Percentiles rank a stretch among this genome's conserved stretches.
These are phyloP conservation scores for Penicillium sp. DNA, from an alignment of 2,329 filamentous ascomycete species.

Conservation along the genomic window DNA sequence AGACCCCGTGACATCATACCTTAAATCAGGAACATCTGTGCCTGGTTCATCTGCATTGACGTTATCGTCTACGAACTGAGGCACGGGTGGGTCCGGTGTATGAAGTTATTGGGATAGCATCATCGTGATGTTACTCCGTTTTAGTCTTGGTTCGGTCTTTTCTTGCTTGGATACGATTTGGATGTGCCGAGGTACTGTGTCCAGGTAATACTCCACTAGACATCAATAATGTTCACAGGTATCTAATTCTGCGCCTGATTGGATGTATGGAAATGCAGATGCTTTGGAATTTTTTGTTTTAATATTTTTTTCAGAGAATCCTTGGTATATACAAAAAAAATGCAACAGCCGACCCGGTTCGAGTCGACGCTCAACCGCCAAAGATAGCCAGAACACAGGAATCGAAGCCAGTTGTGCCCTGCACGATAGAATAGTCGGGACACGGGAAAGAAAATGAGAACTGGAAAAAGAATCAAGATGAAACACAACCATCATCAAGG, in stretches of 20 bases:
- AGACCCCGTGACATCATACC: constrained; percentile 1
- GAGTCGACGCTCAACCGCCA: constrained; percentile 6
- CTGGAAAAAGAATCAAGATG: constrained; percentile 1
- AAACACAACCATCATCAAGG: constrained; percentile 25
- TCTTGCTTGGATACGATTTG: background rate
- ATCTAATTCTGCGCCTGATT: background rate
- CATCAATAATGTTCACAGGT: background rate
- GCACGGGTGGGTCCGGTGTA: background rate
- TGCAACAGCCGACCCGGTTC: background rate
- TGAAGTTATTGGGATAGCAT: background rate
- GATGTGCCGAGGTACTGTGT: background rate
- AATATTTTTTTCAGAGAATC: constrained; percentile 6
- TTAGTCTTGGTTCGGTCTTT: background rate
- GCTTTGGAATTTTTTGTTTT: constrained; percentile 13
- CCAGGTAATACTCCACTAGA: background rate
- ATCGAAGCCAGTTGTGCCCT: constrained; percentile 1
- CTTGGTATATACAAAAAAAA: constrained; percentile 19
- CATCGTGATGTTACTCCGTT: constrained; percentile 4
- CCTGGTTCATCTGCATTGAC: constrained; percentile 1
- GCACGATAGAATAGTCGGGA: background rate
- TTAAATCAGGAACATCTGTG: background rate
- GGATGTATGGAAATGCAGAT: background rate
- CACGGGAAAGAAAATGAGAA: background rate
- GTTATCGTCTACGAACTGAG: background rate
- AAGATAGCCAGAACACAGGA: constrained; percentile 1